Base-by-base conservation (phyloP, 1,284 basidiomycete genomes). In the Heterobasidion irregulare region DNA sequence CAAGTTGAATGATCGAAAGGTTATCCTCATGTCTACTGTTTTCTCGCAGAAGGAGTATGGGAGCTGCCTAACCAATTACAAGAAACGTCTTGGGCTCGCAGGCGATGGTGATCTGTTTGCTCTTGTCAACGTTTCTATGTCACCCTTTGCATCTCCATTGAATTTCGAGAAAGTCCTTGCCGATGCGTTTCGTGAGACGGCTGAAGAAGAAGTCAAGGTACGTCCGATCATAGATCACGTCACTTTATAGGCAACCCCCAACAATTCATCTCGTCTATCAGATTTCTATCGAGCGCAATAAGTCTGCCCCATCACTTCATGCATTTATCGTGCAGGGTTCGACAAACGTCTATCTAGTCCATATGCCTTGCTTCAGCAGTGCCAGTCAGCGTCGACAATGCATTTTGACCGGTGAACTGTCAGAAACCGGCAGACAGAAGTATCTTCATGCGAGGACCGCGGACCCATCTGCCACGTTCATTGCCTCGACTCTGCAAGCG, bases 121-220 rank as follows among this genome's bases (percentile, higher is more conserved):
- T 7, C 62, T 77, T 36, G 60, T 64, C 33, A 75, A 73, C 53
- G 72, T 74, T n/a, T 66, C 68, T 26, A 76, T 75, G 73, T 73
- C 72, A 1, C 75, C 75, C 1, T 78, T 73, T 62, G 66, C 67
- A n/a, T 68, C 70, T 0, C 63, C 62, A 0, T 62, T 57, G 5
- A 65, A 71, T 52, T 73, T 75, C 52, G 62, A 67, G 2, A 48
- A 62, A 18, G 57, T 65, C 26, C 59, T 78, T 19, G 68, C 69
- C 2, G 61, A 70, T 32, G 61, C 61, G 5, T 72, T 78, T 58
- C 58, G 66, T 55, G 53, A 65, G 33, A 65, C 68, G 7, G 59
- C 70, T 4, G 63, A 71, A 53, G 68, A 75, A 47, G 71, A 75
- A 57, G 63, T 64, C 15, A 53, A 67, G 58, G 67, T 70, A 49